Evolutionary conservation across 140 eudicot species (phyloP).

Genomic region (Flaveria floridana): DNA sequence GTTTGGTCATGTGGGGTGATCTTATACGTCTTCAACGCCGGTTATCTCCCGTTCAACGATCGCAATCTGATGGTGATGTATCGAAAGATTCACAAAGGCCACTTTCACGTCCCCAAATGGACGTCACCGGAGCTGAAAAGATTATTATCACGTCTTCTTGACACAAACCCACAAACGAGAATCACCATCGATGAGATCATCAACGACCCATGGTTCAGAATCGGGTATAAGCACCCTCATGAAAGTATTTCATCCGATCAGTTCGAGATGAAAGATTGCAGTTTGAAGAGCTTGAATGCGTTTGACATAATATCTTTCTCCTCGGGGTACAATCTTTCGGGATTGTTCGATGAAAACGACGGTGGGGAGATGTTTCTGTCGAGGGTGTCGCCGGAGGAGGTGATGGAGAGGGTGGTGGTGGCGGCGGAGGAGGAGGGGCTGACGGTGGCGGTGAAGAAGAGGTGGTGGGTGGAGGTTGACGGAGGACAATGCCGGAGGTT

Average conservation of each 20-base stretch:
- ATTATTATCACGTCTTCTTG: conserved; percentile 29
- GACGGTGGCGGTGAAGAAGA: conserved; percentile 37
- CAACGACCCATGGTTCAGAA: conserved; percentile 54
- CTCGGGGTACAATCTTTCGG: conserved; percentile 46
- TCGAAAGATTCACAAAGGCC: conserved; percentile 23
- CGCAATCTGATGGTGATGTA: conserved; percentile 33
- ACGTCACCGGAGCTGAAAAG: conserved; percentile 21
- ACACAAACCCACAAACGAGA: conserved; percentile 28
- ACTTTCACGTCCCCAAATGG: conserved; percentile 22
- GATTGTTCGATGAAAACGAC: conserved; percentile 41
- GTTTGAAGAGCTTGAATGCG: conserved; percentile 44
- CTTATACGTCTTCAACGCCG: conserved; percentile 25
- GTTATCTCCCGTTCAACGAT: conserved; percentile 31
- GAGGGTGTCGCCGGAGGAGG: conserved; percentile 44
- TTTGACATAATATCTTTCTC: conserved; percentile 62
- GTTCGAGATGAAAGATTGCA: conserved; percentile 13
- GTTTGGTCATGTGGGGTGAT: conserved; percentile 34
- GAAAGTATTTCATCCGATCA: conserved; percentile 11
- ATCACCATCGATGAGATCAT: conserved; percentile 17
- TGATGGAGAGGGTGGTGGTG: conserved; percentile 43
- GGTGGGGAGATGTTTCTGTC: conserved; percentile 48
- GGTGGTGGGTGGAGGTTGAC: conserved; percentile 44
- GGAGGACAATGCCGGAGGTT: conserved; percentile 61
- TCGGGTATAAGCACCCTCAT: conserved; percentile 31
- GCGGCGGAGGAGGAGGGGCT: conserved; percentile 41